Conservation (phyloP, 345 rosid genomes). For the Rubroshorea leprosula region DNA sequence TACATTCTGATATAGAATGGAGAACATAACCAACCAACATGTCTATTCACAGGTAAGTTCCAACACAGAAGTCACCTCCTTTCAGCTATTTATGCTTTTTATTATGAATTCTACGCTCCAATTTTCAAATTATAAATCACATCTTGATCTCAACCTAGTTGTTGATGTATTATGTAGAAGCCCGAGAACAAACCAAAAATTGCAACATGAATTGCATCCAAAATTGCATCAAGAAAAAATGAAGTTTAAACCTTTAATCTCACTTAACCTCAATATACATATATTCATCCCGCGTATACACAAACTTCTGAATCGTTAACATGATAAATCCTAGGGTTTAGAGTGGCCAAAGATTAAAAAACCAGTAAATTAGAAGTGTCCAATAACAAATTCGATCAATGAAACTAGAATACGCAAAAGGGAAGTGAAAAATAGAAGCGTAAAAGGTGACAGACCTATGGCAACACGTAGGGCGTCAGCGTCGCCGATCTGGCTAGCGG, state of each 20-base stretch:
- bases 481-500: conserved; percentile 63
- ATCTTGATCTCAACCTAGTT: no score
- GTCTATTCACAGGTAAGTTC: neutral
- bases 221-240: neutral
- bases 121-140: neutral
- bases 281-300: neutral
- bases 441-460: conserved; percentile 39
- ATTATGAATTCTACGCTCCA: neutral
- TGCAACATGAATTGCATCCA: no score
- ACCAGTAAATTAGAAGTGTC: neutral
- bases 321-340: neutral
- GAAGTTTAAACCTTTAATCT: neutral
- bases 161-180: no score
- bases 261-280: no score
- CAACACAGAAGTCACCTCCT: neutral
- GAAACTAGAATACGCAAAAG: neutral
- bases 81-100: neutral
- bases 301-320: neutral
- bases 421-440: neutral
- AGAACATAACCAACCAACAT: neutral
- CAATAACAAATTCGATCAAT: neutral
- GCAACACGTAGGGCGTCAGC: conserved; percentile 65
- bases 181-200: no score
- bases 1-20: neutral
- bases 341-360: neutral